Evolutionary conservation across 2,329 filamentous ascomycete genomes (phyloP), one percentile per base, ranked within the genome.

Genomic region (Rhinocladiella similis): DNA sequence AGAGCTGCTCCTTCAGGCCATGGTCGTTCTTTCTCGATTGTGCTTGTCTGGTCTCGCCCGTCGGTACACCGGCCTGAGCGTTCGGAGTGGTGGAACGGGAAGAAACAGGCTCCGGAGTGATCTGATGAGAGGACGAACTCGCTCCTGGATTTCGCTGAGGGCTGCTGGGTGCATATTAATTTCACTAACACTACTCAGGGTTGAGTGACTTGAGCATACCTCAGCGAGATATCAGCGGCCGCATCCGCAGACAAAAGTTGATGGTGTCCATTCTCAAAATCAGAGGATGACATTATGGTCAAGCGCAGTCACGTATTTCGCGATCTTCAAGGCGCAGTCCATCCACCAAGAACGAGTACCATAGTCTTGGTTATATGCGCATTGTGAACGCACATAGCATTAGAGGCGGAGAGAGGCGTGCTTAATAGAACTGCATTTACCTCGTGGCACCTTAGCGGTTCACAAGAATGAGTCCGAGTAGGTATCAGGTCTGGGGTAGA

Each of bases 1-100:
- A 67, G 1, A 63, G 70, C 3, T 72, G 74, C 42, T 76, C 72
- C 64, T 78, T 79, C 36, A 56, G 58, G 25, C 14, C 29, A 33
- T 10, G 29, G 29, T 7, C 10, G 29, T 12, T 33, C 5, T 33
- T 29, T 36, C 42, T 10, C n/a, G 16, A 14, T 27, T 38, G 13
- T 2, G 20, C 1, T 41, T 18, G 18, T 48, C 33, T 39, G 10
- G 38, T 7, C 12, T 36, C 50, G 16, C 33, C 13, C 10, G 27
- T 33, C 14, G 35, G 20, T n/a, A 33, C 13, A 16, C 16, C 9
- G 19, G 47, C 27, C 18, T 20, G 19, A 14, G 41, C 16, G 9
- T 19, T 22, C 18, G 39, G 47, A 47, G 36, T 53, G 38, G 13
- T 47, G 36, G 18, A 38, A 19, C 2, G 38, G 16, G 38, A 19